Conservation (phyloP, 768 basidiomycete genomes). For the Kwoniella dendrophila region DNA sequence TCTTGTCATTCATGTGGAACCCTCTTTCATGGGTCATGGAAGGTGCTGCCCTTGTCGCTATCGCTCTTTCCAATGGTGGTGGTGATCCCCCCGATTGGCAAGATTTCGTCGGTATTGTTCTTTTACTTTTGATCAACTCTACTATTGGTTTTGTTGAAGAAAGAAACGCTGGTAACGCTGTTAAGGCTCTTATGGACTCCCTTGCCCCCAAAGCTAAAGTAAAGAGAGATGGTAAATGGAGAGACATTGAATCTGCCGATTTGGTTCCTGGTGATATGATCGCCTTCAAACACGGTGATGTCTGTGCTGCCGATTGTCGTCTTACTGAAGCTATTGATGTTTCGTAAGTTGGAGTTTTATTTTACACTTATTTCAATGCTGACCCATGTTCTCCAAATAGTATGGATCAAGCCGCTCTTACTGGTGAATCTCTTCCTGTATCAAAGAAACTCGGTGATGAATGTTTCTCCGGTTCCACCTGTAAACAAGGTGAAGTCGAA, state of each 20-base stretch:
- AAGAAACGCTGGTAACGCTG: constrained; percentile 94
- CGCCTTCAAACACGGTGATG: constrained; percentile 98
- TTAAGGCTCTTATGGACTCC: constrained; percentile 99
- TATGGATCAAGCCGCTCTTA: constrained; percentile 96
- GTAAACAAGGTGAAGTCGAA: constrained; percentile 98
- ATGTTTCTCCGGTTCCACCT: constrained; percentile 98
- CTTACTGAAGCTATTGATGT: constrained; percentile 95
- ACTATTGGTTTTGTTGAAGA: constrained; percentile 98
- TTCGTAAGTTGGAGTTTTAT: constrained; percentile 58
- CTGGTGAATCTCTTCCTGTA: constrained; percentile 93
- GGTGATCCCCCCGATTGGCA: constrained; percentile 87
- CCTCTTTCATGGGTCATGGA: constrained; percentile 99
- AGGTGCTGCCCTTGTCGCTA: constrained; percentile 73
- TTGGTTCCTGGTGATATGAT: constrained; percentile 96
- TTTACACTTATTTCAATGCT: background rate
- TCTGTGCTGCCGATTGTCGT: constrained; percentile 97
- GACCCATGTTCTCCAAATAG: constrained; percentile 22
- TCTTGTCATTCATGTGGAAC: constrained; percentile 99
- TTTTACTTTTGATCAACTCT: constrained; percentile 90
- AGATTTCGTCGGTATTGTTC: constrained; percentile 94
- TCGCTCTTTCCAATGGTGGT: constrained; percentile 92
- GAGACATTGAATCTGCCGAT: constrained; percentile 82
- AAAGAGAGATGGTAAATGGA: constrained; percentile 80
- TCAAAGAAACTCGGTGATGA: constrained; percentile 92
- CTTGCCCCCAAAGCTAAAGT: constrained; percentile 97